Evolutionary conservation across 495 filamentous ascomycete species (phyloP).

Genomic region (Hypoxylon crocopeplum): DNA sequence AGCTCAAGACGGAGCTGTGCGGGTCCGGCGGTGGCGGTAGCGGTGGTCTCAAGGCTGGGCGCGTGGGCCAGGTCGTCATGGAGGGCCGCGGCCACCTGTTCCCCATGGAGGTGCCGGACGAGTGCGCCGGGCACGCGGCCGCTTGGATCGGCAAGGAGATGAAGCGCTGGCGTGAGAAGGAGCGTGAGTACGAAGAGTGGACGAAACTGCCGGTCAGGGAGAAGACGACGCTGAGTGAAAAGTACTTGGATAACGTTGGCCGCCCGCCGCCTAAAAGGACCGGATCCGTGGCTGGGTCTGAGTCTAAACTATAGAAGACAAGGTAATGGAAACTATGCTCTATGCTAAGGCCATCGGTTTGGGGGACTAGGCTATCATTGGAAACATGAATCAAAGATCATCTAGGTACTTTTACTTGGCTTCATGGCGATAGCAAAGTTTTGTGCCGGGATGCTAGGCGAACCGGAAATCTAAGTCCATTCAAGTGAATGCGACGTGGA

Average conservation of each 20-base stretch:
- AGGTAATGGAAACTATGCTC: too few relatives aligned
- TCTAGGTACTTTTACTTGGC: too few relatives aligned
- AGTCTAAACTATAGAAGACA: slow-evolving; percentile 34
- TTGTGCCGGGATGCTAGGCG: too few relatives aligned
- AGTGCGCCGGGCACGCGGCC: slow-evolving; percentile 67
- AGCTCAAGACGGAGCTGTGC: slow-evolving; percentile 67
- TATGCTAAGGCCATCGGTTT: too few relatives aligned
- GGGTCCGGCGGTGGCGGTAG: slow-evolving; percentile 71
- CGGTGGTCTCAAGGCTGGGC: slow-evolving; percentile 70
- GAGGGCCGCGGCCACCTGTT: slow-evolving; percentile 79
- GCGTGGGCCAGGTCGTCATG: slow-evolving; percentile 73
- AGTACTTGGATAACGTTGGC: slow-evolving; percentile 61
- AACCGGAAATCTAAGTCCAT: too few relatives aligned
- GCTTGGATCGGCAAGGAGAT: slow-evolving; percentile 70
- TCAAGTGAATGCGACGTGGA: too few relatives aligned
- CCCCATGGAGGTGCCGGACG: slow-evolving; percentile 77
- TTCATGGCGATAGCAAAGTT: too few relatives aligned
- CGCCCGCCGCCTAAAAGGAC: slow-evolving; percentile 22
- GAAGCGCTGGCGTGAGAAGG: slow-evolving; percentile 67
- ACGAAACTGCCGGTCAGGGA: slow-evolving; percentile 57
- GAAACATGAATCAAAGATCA: too few relatives aligned
- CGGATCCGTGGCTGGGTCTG: background rate
- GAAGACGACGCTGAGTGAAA: slow-evolving; percentile 64
- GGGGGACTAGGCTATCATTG: too few relatives aligned
- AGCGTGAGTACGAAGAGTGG: slow-evolving; percentile 63